Base-by-base conservation (phyloP, 202 grass and related monocot genomes). In the Zizania palustris region DNA sequence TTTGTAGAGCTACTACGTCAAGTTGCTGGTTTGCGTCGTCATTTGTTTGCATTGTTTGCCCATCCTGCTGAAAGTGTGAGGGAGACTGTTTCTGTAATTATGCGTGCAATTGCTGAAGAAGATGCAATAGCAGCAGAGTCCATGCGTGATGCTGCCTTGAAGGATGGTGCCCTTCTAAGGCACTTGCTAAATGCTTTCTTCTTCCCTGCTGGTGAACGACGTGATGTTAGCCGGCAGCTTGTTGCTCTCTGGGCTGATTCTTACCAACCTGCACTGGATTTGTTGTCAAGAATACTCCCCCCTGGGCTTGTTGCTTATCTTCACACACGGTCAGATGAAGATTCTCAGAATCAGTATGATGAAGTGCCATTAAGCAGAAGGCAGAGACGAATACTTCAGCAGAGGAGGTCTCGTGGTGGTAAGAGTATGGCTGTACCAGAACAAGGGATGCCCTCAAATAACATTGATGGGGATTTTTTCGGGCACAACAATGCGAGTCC, bases 231-330 rank as follows among this genome's bases (percentile, higher is more conserved):
- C 84, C 85, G 68, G 55, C 96, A 99, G 72, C 96, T 99, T 68
- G 96, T 99, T 74, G 96, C 96, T 71, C 87, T 99, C 59, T 99
- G 96, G 96, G 96, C 96, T 60, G 96, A 99, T 86, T 99, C 96
- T 57, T 99, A 99, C 51, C 96, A 99, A 83, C 96, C 96, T 78
- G 87, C 96, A 19, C 81, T 99, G 63, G 85, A 95, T 85, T 92
- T 98, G 77, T 80, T 98, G 75, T 98, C 96, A 72, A 86, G 91
- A 80, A 84, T 95, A 78, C 85, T 98, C 57, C 96, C 96, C 75
- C 96, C 96, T 98, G 96, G 96, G 65, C 91, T 98, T 81, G 96
- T 98, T 90, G 96, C 96, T 83, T 98, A 95, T 87, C 88, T 98
- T 80, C 91, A 92, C 43, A 98, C 96, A 65, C 70, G 91, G 16